These are phyloP conservation scores for Dactylellina cionopaga DNA, from an alignment of 2,329 filamentous ascomycete genomes.

Conservation along the genomic window DNA sequence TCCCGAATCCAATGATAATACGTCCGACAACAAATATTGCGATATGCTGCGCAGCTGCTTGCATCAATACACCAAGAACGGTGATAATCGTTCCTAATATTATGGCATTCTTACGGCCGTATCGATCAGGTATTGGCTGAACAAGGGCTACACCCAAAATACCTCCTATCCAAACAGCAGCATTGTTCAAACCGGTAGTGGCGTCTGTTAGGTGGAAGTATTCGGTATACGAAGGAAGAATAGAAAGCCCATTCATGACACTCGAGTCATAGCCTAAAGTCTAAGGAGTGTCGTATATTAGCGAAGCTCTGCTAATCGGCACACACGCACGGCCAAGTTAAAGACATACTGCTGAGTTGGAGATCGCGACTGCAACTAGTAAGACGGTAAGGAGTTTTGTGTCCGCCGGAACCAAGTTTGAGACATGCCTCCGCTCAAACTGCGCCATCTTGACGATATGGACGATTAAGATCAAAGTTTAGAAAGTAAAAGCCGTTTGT, in stretches of 20 bases:
- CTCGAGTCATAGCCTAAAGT: conserved; percentile 63
- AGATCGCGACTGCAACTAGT: conserved; percentile 34
- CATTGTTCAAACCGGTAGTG: conserved; percentile 68
- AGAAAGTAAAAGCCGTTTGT: neutral
- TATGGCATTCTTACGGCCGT: conserved; percentile 63
- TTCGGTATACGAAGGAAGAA: conserved; percentile 67
- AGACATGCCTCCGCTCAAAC: conserved; percentile 29
- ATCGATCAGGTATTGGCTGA: conserved; percentile 61
- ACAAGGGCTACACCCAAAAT: conserved; percentile 59
- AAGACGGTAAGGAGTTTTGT: conserved; percentile 10
- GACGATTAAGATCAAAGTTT: neutral
- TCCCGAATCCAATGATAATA: conserved; percentile 65
- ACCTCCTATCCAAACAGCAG: conserved; percentile 67
- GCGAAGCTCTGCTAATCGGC: neutral
- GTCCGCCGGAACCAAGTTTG: conserved; percentile 28
- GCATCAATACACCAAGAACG: conserved; percentile 63
- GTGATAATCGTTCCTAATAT: conserved; percentile 62
- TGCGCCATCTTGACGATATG: conserved; percentile 4
- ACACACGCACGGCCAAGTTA: neutral
- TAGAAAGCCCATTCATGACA: conserved; percentile 69
- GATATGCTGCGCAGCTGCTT: conserved; percentile 65
- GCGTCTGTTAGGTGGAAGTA: conserved; percentile 68
- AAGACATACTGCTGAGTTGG: conserved; percentile 44
- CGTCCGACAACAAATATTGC: conserved; percentile 66
- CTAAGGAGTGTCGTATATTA: conserved; percentile 2